Evolutionary conservation across 1,139 yeast species (phyloP).

Genomic region (Protomyces gravidus): DNA sequence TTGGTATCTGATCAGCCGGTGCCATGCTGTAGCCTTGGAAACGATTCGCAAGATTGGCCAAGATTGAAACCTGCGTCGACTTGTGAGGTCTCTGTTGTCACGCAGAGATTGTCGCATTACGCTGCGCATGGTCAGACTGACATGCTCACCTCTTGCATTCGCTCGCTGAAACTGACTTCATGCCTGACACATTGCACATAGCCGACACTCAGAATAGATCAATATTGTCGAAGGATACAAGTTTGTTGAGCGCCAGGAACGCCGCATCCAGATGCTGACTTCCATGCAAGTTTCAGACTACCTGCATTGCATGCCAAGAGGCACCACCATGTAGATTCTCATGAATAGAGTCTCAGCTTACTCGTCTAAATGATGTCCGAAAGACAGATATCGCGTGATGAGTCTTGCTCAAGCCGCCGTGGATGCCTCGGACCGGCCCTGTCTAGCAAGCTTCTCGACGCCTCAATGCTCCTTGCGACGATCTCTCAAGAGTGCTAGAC

Average conservation of each 20-base stretch:
- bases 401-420: slow-evolving; percentile 41
- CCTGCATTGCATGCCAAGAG: slow-evolving; percentile 57
- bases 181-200: slow-evolving; percentile 48
- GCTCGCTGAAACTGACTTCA: slow-evolving; percentile 57
- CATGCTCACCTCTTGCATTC: slow-evolving; percentile 59
- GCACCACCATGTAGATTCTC: slow-evolving; percentile 54
- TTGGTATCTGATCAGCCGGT: no score
- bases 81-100: no score
- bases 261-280: slow-evolving; percentile 33
- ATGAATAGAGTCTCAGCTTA: slow-evolving; percentile 65
- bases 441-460: slow-evolving; percentile 58
- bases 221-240: slow-evolving; percentile 55
- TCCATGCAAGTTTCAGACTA: slow-evolving; percentile 37
- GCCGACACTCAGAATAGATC: slow-evolving; percentile 45
- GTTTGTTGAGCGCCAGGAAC: slow-evolving; percentile 35
- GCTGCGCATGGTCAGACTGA: slow-evolving; percentile 53
- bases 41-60: no score
- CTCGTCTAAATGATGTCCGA: slow-evolving; percentile 70
- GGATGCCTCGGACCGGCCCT: slow-evolving; percentile 50
- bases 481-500: neutral
- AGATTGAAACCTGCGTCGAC: no score
- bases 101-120: no score
- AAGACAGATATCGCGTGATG: slow-evolving; percentile 42
- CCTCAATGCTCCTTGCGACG: slow-evolving; percentile 35
- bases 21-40: no score